These are phyloP conservation scores for Neonectria hederae DNA, from an alignment of 2,329 filamentous ascomycete species.

Conservation along the genomic window DNA sequence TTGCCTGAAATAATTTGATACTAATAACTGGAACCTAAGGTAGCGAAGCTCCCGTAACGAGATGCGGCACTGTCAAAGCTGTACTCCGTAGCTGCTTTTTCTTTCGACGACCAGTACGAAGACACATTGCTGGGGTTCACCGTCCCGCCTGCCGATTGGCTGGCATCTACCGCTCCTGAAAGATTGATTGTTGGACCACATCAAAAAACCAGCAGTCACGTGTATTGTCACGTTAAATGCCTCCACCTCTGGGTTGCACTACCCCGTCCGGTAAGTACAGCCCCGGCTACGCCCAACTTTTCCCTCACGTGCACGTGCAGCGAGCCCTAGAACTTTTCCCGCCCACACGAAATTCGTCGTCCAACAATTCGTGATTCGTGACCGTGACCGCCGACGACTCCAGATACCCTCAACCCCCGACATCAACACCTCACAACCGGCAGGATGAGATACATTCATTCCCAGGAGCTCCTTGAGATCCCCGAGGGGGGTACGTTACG, in stretches of 20 bases:
- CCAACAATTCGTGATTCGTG: constrained; percentile 47
- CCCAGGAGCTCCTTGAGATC: constrained; percentile 92
- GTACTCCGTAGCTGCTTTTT: not conserved
- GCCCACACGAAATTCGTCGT: constrained; percentile 55
- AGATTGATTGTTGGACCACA: not conserved
- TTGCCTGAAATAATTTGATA: not conserved
- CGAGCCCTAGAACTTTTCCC: constrained; percentile 57
- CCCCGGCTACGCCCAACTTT: constrained; percentile 35
- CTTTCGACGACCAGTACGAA: not conserved
- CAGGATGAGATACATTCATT: constrained; percentile 99
- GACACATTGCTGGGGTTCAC: not conserved
- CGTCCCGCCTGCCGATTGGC: not conserved
- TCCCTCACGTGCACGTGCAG: constrained; percentile 53
- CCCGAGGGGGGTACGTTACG: constrained; percentile 90
- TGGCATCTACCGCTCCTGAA: not conserved
- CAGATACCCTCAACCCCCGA: constrained; percentile 55
- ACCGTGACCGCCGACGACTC: constrained; percentile 46
- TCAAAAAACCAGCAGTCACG: constrained; percentile 25
- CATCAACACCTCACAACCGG: constrained; percentile 62
- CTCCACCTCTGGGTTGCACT: constrained; percentile 19
- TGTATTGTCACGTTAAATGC: constrained; percentile 32
- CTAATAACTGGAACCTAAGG: not conserved
- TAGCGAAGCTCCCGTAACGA: too few relatives aligned
- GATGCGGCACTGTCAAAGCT: not conserved
- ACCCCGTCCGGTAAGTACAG: constrained; percentile 40